phyloP scores from a whole-genome alignment of 2,329 filamentous ascomycete species.

The Aureobasidium lini region DNA sequence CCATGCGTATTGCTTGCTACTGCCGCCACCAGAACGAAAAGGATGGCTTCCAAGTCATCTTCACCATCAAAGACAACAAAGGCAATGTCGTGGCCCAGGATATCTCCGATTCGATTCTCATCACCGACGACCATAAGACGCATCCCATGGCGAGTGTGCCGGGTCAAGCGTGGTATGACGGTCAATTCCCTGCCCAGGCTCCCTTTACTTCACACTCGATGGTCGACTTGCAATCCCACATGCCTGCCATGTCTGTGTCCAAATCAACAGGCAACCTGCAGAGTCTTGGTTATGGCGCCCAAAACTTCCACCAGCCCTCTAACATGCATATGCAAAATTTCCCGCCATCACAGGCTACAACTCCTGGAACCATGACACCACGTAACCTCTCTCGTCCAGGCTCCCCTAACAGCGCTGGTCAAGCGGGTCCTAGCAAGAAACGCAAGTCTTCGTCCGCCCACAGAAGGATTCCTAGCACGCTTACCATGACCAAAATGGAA shows the following conservation, averaged over 20 bases:
- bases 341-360: constrained; percentile 30
- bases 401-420: constrained; percentile 51
- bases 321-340: constrained; percentile 28
- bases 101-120: constrained; percentile 84
- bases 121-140: constrained; percentile 96
- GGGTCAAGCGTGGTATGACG: constrained; percentile 22
- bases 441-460: constrained; percentile 50
- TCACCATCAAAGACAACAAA: constrained; percentile 79
- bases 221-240: constrained; percentile 29
- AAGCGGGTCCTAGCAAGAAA: constrained; percentile 67
- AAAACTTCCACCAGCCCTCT: constrained; percentile 26
- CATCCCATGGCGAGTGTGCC: constrained; percentile 38
- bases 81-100: constrained; percentile 74
- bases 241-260: constrained; percentile 47
- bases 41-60: constrained; percentile 84
- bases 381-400: constrained; percentile 63
- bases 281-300: constrained; percentile 36
- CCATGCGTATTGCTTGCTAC: constrained; percentile 96
- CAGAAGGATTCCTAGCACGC: constrained; percentile 60
- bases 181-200: constrained; percentile 24
- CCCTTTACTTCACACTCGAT: constrained; percentile 30
- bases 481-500: constrained; percentile 79
- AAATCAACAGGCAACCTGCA: constrained; percentile 59
- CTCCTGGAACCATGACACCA: constrained; percentile 45
- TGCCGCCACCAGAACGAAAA: constrained; percentile 94